phyloP scores from a whole-genome alignment of 2,329 filamentous ascomycete species.

The Akanthomyces muscarius region DNA sequence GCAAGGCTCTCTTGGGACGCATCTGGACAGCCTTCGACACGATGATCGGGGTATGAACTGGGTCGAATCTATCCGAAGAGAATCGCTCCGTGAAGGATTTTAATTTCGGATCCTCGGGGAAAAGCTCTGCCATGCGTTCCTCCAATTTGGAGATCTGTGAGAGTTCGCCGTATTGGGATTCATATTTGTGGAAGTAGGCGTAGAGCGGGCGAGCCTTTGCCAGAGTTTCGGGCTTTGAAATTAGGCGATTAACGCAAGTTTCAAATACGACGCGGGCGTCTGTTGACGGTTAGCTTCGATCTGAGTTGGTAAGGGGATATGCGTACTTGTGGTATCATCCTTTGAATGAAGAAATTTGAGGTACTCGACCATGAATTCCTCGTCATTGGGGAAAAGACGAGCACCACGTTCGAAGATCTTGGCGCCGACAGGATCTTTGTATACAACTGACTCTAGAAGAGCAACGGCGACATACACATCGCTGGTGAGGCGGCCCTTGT shows the following conservation, averaged over 20 bases:
- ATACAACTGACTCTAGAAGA: slow-evolving; percentile 90
- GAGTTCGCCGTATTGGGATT: slow-evolving; percentile 90
- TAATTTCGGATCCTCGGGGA: slow-evolving; percentile 78
- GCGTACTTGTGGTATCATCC: slow-evolving; percentile 89
- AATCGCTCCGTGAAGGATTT: slow-evolving; percentile 74
- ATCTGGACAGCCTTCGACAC: slow-evolving; percentile 78
- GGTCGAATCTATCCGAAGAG: slow-evolving; percentile 69
- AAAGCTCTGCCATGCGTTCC: slow-evolving; percentile 89
- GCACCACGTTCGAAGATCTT: slow-evolving; percentile 96
- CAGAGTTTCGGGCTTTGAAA: slow-evolving; percentile 69
- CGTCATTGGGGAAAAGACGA: slow-evolving; percentile 89
- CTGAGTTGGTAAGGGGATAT: neutral
- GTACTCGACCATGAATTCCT: slow-evolving; percentile 91
- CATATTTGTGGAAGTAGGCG: slow-evolving; percentile 89
- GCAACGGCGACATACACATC: slow-evolving; percentile 95
- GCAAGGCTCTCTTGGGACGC: slow-evolving; percentile 55
- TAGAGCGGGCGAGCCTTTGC: slow-evolving; percentile 81
- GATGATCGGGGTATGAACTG: slow-evolving; percentile 74
- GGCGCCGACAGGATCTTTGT: slow-evolving; percentile 85
- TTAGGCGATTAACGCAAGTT: slow-evolving; percentile 80
- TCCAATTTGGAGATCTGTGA: slow-evolving; percentile 88
- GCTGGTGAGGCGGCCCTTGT: slow-evolving; percentile 81
- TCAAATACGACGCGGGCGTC: slow-evolving; percentile 96
- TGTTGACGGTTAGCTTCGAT: slow-evolving; percentile 33
- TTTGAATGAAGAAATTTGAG: slow-evolving; percentile 89